Conservation (phyloP, 2,329 filamentous ascomycete genomes). For the Pyrenochaeta sp. region DNA sequence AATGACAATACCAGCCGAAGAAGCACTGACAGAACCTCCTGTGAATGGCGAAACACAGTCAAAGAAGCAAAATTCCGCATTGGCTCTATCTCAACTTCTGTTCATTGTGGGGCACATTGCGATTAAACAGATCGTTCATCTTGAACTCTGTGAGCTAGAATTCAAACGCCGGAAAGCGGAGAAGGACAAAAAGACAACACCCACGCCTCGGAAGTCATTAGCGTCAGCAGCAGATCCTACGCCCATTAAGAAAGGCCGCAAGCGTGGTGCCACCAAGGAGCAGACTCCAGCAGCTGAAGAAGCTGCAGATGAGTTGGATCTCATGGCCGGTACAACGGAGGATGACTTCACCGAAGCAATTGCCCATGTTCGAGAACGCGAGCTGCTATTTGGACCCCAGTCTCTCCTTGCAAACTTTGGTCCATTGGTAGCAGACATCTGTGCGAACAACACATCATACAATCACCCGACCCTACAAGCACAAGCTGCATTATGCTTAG, state of each 20-base stretch:
- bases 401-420: conserved; percentile 92
- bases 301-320: conserved; percentile 83
- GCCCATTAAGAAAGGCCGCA: conserved; percentile 51
- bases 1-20: conserved; percentile 16
- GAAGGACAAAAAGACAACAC: conserved; percentile 72
- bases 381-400: conserved; percentile 81
- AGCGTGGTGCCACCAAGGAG: conserved; percentile 50
- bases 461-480: conserved; percentile 89
- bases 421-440: conserved; percentile 90
- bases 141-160: conserved; percentile 96
- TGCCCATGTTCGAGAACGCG: conserved; percentile 82
- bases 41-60: conserved; percentile 33
- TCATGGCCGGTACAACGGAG: conserved; percentile 95
- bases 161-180: conserved; percentile 97
- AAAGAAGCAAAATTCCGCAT: conserved; percentile 71
- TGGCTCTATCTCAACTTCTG: conserved; percentile 85
- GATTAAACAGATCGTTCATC: conserved; percentile 98
- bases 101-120: conserved; percentile 97
- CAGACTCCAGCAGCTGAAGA: conserved; percentile 65
- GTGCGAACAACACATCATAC: conserved; percentile 88
- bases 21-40: conserved; percentile 31
- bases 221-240: conserved; percentile 33
- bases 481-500: conserved; percentile 90
- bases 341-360: conserved; percentile 92
- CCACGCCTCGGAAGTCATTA: conserved; percentile 43